Percentiles rank a stretch among this genome's conserved stretches.
These are phyloP conservation scores for Talaromyces adpressus DNA, from an alignment of 495 filamentous ascomycete species.

Conservation along the genomic window DNA sequence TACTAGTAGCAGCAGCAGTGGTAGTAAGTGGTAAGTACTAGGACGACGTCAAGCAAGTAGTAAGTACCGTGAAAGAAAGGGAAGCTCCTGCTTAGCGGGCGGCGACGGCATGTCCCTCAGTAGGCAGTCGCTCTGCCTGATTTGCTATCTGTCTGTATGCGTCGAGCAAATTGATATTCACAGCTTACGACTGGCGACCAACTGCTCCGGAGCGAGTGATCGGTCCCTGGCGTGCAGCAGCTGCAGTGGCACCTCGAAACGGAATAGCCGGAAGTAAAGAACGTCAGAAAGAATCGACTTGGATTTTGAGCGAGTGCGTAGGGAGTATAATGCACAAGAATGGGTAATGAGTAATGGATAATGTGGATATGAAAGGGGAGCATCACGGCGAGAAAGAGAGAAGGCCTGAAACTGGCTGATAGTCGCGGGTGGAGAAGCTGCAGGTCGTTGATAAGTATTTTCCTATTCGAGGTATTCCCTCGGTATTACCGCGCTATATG, in stretches of 20 bases:
- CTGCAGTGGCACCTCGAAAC: slow-evolving; percentile 5
- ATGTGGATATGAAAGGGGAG: neutral
- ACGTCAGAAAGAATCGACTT: neutral
- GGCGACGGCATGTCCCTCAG: slow-evolving; percentile 4
- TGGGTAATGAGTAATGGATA: neutral
- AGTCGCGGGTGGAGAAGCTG: slow-evolving; percentile 3
- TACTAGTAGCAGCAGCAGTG: neutral
- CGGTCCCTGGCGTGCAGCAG: slow-evolving; percentile 3
- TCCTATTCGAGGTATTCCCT: slow-evolving; percentile 4
- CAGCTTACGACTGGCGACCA: neutral
- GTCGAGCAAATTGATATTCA: neutral
- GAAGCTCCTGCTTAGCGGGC: neutral
- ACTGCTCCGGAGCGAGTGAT: neutral
- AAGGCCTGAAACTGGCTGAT: neutral
- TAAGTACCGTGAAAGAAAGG: neutral
- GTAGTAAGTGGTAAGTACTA: neutral
- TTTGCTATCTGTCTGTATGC: neutral
- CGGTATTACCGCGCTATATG: neutral
- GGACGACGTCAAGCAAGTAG: neutral
- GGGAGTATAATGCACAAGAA: neutral
- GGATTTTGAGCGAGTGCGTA: neutral
- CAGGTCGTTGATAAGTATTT: slow-evolving; percentile 2
- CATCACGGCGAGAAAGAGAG: neutral
- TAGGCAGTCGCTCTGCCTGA: neutral
- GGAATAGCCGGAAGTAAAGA: neutral